phyloP scores from a whole-genome alignment of 768 basidiomycete genomes.

The Termitomyces sp. region DNA sequence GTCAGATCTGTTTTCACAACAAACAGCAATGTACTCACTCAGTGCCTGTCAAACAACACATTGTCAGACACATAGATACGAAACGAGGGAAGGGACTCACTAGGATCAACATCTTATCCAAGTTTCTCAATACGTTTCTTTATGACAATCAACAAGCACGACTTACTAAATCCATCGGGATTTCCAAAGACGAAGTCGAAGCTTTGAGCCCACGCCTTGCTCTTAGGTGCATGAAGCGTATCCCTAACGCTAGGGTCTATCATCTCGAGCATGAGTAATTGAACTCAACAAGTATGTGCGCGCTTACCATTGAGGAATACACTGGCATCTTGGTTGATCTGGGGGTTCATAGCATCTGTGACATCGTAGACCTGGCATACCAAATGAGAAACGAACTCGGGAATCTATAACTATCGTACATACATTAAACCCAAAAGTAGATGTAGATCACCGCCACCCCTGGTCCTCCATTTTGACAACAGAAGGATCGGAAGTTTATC shows the following conservation, averaged over 20 bases:
- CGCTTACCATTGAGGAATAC: slow-evolving; percentile 62
- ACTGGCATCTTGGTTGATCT: slow-evolving; percentile 46
- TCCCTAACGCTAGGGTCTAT: slow-evolving; percentile 54
- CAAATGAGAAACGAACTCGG: neutral
- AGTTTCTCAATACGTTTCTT: slow-evolving; percentile 4
- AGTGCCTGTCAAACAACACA: slow-evolving; percentile 23
- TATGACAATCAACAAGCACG: neutral
- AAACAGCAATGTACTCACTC: slow-evolving; percentile 26
- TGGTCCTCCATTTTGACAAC: too few species aligned
- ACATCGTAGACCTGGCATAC: slow-evolving; percentile 49
- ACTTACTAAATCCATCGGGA: slow-evolving; percentile 29
- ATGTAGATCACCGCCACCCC: too few species aligned
- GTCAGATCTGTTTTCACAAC: neutral
- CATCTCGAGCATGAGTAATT: neutral
- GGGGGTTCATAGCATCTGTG: slow-evolving; percentile 55
- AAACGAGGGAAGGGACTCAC: slow-evolving; percentile 26
- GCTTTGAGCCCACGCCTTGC: slow-evolving; percentile 41
- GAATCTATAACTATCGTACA: slow-evolving; percentile 1
- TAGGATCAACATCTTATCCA: slow-evolving; percentile 33
- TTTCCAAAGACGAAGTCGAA: slow-evolving; percentile 40
- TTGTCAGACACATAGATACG: neutral
- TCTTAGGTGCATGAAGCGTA: slow-evolving; percentile 70
- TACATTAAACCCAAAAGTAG: slow-evolving; percentile 39
- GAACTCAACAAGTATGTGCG: neutral
- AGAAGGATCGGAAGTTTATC: too few species aligned